These are phyloP conservation scores for Sorghum bicolor DNA, from an alignment of 176 grass and related monocot species.

Conservation along the genomic window DNA sequence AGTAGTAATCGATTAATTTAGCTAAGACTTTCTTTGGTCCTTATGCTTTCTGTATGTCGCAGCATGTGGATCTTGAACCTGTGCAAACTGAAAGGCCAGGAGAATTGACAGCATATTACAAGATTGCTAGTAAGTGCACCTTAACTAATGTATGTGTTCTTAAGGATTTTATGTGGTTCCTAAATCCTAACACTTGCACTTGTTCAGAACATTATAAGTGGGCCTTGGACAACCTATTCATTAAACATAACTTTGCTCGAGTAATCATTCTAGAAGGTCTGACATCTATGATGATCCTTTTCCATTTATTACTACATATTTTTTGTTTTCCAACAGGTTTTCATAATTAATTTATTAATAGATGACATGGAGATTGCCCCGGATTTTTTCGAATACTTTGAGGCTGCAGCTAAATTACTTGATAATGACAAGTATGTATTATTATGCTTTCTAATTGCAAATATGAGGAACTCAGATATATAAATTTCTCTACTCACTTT, in stretches of 20 bases:
- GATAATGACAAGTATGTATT: constrained; percentile 79
- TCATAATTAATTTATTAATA: constrained; percentile 43
- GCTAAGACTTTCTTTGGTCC: not conserved
- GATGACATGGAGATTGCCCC: constrained; percentile 99
- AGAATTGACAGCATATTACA: constrained; percentile 92
- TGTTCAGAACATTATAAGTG: constrained; percentile 93
- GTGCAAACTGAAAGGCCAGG: constrained; percentile 89
- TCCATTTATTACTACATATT: constrained; percentile 16
- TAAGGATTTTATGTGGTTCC: constrained; percentile 27
- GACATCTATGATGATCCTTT: constrained; percentile 25
- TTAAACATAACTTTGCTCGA: constrained; percentile 72
- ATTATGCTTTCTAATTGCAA: constrained; percentile 19
- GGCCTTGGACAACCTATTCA: constrained; percentile 92
- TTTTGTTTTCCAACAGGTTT: constrained; percentile 8
- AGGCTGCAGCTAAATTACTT: constrained; percentile 83
- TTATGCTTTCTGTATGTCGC: constrained; percentile 37
- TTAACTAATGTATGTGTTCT: not conserved
- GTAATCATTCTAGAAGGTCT: constrained; percentile 97
- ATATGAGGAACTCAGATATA: not conserved
- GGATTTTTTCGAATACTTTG: constrained; percentile 94
- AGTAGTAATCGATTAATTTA: not conserved
- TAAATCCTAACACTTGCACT: constrained; percentile 36
- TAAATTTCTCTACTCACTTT: constrained; percentile 21
- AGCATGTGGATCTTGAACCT: constrained; percentile 94
- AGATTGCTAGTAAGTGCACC: constrained; percentile 87